These are phyloP conservation scores for Phaffia tasmanica DNA, from an alignment of 768 basidiomycete species.

Conservation along the genomic window DNA sequence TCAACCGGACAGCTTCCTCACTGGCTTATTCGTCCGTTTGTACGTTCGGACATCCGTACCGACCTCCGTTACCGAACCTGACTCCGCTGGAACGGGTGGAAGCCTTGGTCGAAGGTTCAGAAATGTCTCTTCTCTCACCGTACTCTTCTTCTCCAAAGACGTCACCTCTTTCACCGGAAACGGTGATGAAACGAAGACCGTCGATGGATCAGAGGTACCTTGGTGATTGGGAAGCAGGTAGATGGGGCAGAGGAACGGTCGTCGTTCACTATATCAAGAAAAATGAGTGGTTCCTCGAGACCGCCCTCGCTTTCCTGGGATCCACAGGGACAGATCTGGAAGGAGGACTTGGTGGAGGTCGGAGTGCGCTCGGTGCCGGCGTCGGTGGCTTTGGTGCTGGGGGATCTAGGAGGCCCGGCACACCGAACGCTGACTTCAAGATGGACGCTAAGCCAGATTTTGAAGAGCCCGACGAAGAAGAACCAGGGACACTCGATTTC, in stretches of 20 bases:
- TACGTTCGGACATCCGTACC: constrained; percentile 67
- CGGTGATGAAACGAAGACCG: constrained; percentile 22
- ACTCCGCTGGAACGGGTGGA: constrained; percentile 65
- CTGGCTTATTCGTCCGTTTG: constrained; percentile 73
- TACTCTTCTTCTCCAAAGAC: constrained; percentile 13
- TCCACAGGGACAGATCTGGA: too few species aligned
- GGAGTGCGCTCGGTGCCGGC: too few species aligned
- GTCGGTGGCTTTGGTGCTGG: too few species aligned
- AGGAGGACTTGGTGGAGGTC: too few species aligned
- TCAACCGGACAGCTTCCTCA: constrained; percentile 23
- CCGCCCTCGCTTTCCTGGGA: constrained; percentile 74
- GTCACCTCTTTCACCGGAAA: constrained; percentile 11
- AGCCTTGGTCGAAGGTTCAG: constrained; percentile 83
- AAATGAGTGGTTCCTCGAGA: constrained; percentile 91
- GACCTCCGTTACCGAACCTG: constrained; percentile 55
- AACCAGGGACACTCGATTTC: too few species aligned
- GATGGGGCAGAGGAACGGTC: constrained; percentile 54
- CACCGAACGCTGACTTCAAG: too few species aligned
- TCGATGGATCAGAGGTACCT: constrained; percentile 20
- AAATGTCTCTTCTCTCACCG: constrained; percentile 49
- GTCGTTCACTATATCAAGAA: constrained; percentile 98
- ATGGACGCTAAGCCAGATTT: too few species aligned
- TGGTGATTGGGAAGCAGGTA: constrained; percentile 14
- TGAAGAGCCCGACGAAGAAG: too few species aligned
- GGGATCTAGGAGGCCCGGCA: too few species aligned